Conservation (phyloP, 306 rosid genomes). For the Medicago ruthenica region DNA sequence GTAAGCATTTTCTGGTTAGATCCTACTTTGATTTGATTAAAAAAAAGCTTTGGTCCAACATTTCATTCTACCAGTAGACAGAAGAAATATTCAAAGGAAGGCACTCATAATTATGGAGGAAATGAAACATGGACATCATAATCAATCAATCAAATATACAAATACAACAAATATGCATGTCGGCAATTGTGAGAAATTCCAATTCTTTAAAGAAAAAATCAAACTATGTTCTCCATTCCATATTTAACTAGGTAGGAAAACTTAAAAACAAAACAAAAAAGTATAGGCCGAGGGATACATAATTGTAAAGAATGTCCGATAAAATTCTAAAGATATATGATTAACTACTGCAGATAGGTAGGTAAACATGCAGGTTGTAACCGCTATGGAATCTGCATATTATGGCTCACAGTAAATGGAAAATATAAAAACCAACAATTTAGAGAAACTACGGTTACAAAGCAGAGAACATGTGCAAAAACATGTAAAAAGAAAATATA, state of each 20-base stretch:
- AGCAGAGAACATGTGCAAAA: slow-evolving; percentile 8
- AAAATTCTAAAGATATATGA: not conserved
- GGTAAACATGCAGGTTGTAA: not conserved
- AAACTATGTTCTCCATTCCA: too few species aligned
- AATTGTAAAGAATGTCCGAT: not conserved
- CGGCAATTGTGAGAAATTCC: not conserved
- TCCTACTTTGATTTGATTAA: not conserved
- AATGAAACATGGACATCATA: slow-evolving; percentile 22
- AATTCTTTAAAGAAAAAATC: not conserved
- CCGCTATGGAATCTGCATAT: not conserved
- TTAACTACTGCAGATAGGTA: not conserved
- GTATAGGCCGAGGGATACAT: not conserved
- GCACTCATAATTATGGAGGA: not conserved
- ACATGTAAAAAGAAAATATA: not conserved
- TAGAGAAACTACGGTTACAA: slow-evolving; percentile 10
- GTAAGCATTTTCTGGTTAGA: not conserved
- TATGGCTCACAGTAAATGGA: slow-evolving; percentile 2
- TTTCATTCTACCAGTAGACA: not conserved
- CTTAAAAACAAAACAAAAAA: not conserved
- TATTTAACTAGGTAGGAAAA: too few species aligned
- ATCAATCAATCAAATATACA: not conserved
- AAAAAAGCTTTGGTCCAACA: not conserved
- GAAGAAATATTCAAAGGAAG: not conserved
- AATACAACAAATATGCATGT: slow-evolving; percentile 1
- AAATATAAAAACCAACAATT: slow-evolving; percentile 14